Conservation (phyloP, 306 rosid genomes). For the Abrus precatorius region DNA sequence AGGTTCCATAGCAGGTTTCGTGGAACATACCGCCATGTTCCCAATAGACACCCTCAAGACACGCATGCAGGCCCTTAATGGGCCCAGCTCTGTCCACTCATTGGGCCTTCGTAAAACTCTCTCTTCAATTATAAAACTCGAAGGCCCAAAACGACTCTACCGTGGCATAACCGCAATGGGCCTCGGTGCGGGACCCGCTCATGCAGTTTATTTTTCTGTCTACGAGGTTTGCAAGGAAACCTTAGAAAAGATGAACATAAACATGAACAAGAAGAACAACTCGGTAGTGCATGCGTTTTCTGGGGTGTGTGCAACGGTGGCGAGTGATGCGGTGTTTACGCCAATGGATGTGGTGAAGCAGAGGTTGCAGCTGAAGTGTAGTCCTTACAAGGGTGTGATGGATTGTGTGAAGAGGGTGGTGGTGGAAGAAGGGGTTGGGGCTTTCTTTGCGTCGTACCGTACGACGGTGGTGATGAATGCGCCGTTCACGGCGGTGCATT, state of each 20-base stretch:
- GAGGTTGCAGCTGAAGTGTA: constrained; percentile 61
- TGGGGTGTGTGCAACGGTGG: constrained; percentile 63
- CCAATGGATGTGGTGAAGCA: constrained; percentile 79
- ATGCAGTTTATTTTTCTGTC: constrained; percentile 66
- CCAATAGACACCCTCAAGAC: constrained; percentile 73
- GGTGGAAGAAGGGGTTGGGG: constrained; percentile 59
- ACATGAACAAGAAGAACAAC: constrained; percentile 36
- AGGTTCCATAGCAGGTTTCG: constrained; percentile 66
- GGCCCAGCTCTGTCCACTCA: not conserved
- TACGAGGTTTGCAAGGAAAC: constrained; percentile 56
- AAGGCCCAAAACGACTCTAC: constrained; percentile 60
- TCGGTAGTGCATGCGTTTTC: constrained; percentile 58
- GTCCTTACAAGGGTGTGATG: constrained; percentile 60
- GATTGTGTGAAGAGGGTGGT: constrained; percentile 62
- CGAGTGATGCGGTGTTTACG: constrained; percentile 67
- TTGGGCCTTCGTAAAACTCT: not conserved
- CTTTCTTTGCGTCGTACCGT: constrained; percentile 63
- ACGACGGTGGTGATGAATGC: constrained; percentile 77
- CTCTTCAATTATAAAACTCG: constrained; percentile 51
- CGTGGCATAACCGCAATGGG: constrained; percentile 68
- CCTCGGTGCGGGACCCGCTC: constrained; percentile 73
- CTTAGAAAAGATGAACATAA: constrained; percentile 40
- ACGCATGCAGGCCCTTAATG: constrained; percentile 60
- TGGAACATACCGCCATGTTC: constrained; percentile 74
- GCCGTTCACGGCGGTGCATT: constrained; percentile 74